Evolutionary conservation across 305 asterid genomes (phyloP).

Genomic region (Plantago lanceolata): DNA sequence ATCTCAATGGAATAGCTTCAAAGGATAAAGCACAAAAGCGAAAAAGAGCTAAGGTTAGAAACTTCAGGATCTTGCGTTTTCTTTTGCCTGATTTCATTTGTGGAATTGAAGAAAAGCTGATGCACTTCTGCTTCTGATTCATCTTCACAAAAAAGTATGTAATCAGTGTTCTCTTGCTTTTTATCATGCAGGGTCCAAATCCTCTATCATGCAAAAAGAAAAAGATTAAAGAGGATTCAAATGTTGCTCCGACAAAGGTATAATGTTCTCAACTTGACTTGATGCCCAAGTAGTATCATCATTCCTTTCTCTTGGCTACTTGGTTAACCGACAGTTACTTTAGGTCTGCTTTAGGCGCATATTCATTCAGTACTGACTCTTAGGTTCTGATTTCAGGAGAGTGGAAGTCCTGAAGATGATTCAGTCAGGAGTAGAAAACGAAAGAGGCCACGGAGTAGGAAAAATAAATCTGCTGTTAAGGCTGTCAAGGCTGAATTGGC

Average conservation of each 20-base stretch:
- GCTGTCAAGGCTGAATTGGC: too few relatives aligned
- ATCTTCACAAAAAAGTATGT: background rate
- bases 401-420: constrained; percentile 24
- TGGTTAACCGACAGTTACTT: background rate
- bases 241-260: constrained; percentile 48
- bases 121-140: constrained; percentile 2
- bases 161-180: constrained; percentile 16
- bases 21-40: constrained; percentile 62
- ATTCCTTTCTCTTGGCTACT: background rate
- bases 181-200: constrained; percentile 65
- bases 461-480: constrained; percentile 2
- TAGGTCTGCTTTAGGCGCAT: too few relatives aligned
- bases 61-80: constrained; percentile 10
- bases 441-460: constrained; percentile 47
- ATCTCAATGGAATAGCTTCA: constrained; percentile 29
- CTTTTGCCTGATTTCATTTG: background rate
- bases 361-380: background rate
- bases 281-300: background rate
- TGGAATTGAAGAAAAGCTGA: background rate
- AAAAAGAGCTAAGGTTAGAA: constrained; percentile 70
- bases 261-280: constrained; percentile 2
- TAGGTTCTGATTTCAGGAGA: constrained; percentile 40
- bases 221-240: constrained; percentile 31
- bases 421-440: constrained; percentile 49
- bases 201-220: constrained; percentile 90